phyloP scores from a whole-genome alignment of 116 monocot species.

The Posidonia oceanica region DNA sequence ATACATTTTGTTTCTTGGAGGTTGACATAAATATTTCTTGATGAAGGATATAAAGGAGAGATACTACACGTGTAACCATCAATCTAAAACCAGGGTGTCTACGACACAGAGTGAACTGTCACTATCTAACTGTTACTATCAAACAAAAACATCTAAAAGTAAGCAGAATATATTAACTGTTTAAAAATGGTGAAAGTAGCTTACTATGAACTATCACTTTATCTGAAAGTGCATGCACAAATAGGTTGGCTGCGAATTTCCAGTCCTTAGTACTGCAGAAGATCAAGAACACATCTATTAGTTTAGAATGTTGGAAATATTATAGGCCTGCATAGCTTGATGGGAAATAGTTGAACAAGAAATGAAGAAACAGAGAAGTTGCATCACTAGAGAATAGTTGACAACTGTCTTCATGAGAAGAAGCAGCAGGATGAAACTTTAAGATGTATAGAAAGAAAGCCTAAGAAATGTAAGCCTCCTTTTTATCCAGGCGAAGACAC shows the following conservation, averaged over 20 bases:
- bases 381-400: background rate
- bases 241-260: conserved; percentile 68
- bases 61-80: background rate
- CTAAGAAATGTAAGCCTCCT: background rate
- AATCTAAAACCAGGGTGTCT: too few species aligned
- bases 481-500: too few species aligned
- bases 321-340: too few species aligned
- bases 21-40: too few species aligned
- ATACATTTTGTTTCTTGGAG: too few species aligned
- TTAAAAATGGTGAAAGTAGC: conserved; percentile 7
- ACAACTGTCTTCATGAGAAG: background rate
- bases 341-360: background rate
- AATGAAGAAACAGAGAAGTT: background rate
- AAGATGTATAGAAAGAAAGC: background rate
- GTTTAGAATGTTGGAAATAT: too few species aligned
- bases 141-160: too few species aligned
- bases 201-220: conserved; percentile 93
- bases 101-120: too few species aligned
- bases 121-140: too few species aligned
- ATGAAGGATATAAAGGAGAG: background rate
- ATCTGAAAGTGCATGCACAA: conserved; percentile 45
- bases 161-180: too few species aligned
- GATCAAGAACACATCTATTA: background rate
- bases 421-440: background rate
- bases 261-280: conserved; percentile 55